Evolutionary conservation across 2,329 filamentous ascomycete species (phyloP), one percentile per base, ranked within the genome.

Genomic region (Aspergillus novofumigatus): DNA sequence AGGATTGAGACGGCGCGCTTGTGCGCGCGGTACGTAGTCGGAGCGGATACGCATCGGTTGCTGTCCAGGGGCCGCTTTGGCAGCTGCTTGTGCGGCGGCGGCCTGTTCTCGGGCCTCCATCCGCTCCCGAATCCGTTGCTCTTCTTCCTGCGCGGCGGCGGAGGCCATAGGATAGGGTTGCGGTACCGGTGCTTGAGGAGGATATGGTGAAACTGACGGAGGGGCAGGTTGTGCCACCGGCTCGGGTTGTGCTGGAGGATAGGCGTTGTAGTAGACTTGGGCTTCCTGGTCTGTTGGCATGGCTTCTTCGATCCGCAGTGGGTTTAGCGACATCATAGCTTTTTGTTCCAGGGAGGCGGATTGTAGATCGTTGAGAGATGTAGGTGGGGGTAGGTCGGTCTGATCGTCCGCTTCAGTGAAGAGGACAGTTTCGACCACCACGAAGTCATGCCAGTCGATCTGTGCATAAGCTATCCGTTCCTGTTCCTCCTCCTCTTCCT

Each of bases 381-480:
- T 94, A 1, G 94, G 94, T 1, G 92, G 89, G 32, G 93, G 92
- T 10, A 99, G 86, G 62, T 94, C 88, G 41, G 87, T 86, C 61
- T 90, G 84, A 64, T 97, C 92, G 72, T 99, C 94, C 42, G 85
- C 84, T 65, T 96, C 92, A 57, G 86, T 92, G 74, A 99, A 99
- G 17, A 91, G 81, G 54, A 99, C 92, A 0, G 92, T 97, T 75
- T 97, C 94, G 48, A 97, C 92, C 21, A 99, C 89, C 35, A 93
- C 88, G 67, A 99, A 99, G 71, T 97, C 93, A 69, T 96, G 91
- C 94, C 94, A 99, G 74, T 99, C 94, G 61, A 99, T 94, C 66
- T 94, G 89, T 1, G 89, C 89, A 73, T 94, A 89, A 53, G 83
- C 82, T 51, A 86, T 77, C 67, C 87, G 87, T 72, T 96, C 90